Evolutionary conservation across 2,329 filamentous ascomycete species (phyloP).

Genomic region (Cercospora sp.): DNA sequence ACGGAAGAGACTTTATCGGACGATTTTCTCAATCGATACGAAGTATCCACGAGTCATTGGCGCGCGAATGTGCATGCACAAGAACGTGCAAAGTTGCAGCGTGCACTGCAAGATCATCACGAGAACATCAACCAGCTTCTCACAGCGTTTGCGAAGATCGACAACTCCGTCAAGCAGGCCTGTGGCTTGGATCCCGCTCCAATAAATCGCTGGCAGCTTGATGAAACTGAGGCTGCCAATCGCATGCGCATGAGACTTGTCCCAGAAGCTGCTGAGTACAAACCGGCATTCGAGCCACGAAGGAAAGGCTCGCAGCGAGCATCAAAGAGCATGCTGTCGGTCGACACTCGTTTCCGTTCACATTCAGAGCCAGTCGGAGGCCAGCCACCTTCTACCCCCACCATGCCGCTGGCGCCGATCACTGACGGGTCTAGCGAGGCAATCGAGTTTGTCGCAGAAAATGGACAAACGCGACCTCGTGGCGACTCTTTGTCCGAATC

Average conservation of each 20-base stretch:
- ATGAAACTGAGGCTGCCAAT: conserved; percentile 92
- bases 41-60: conserved; percentile 85
- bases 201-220: conserved; percentile 80
- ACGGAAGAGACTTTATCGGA: conserved; percentile 67
- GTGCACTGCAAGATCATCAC: conserved; percentile 86
- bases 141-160: conserved; percentile 74
- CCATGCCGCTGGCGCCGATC: conserved; percentile 9
- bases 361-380: conserved; percentile 32
- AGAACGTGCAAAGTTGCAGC: conserved; percentile 87
- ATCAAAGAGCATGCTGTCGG: conserved; percentile 39
- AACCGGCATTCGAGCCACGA: conserved; percentile 82
- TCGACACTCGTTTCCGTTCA: conserved; percentile 34
- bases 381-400: conserved; percentile 21
- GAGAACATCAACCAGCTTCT: conserved; percentile 80
- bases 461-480: conserved; percentile 32
- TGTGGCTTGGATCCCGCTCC: conserved; percentile 75
- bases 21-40: conserved; percentile 74
- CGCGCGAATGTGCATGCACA: conserved; percentile 92
- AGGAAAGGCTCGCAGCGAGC: conserved; percentile 60
- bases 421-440: conserved; percentile 29
- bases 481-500: conserved; percentile 47
- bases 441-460: conserved; percentile 22
- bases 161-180: conserved; percentile 73
- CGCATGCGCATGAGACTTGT: conserved; percentile 88
- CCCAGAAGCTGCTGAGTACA: conserved; percentile 68